phyloP scores from a whole-genome alignment of 768 basidiomycete genomes.

The Auricularia sp. region DNA sequence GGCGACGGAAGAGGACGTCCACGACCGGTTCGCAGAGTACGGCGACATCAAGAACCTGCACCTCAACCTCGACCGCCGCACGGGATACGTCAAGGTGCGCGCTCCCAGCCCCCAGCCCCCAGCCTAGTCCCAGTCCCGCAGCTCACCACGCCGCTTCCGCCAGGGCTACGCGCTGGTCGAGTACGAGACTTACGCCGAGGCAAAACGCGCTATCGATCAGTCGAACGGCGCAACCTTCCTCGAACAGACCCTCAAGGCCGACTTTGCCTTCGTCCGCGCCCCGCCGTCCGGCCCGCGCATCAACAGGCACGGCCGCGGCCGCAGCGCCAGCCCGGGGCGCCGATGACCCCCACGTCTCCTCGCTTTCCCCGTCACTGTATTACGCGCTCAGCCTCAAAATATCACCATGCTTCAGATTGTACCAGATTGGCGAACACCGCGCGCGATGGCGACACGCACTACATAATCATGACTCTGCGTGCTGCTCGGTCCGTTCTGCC shows the following conservation, averaged over 20 bases:
- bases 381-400: not conserved
- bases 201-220: slow-evolving; percentile 85
- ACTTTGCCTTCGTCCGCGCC: slow-evolving; percentile 87
- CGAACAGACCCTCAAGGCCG: slow-evolving; percentile 81
- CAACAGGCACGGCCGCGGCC: slow-evolving; percentile 49
- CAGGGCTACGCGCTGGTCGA: slow-evolving; percentile 98
- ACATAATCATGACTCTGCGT: not conserved
- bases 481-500: too few relatives aligned
- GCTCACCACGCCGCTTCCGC: slow-evolving; percentile 5
- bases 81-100: slow-evolving; percentile 94
- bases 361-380: not conserved
- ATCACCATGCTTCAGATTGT: not conserved
- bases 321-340: slow-evolving; percentile 72
- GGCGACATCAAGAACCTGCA: slow-evolving; percentile 98
- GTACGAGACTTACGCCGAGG: slow-evolving; percentile 91
- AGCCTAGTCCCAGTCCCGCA: slow-evolving; percentile 3
- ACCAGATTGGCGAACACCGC: not conserved
- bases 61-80: slow-evolving; percentile 90
- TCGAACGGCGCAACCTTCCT: slow-evolving; percentile 75
- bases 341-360: slow-evolving; percentile 30
- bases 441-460: not conserved
- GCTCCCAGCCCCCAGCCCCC: not conserved
- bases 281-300: slow-evolving; percentile 55
- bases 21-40: slow-evolving; percentile 91
- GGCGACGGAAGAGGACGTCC: slow-evolving; percentile 93